These are phyloP conservation scores for Plasmodium inui DNA, from an alignment of 169 alveolate genomes.

Conservation along the genomic window DNA sequence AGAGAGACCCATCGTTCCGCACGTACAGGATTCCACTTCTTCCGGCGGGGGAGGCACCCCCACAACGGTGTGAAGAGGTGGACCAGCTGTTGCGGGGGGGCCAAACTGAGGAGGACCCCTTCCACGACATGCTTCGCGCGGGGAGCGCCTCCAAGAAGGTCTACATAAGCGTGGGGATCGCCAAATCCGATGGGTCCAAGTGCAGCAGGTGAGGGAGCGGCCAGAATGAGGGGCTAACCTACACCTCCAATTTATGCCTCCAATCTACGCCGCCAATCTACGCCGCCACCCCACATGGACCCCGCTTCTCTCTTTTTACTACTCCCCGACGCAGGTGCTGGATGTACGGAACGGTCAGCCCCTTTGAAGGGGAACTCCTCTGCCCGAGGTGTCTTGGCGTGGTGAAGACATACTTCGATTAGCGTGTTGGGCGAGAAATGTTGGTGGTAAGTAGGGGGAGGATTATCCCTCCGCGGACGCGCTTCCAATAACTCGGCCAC, in stretches of 20 bases:
- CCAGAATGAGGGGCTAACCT: neutral
- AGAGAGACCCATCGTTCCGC: conserved; percentile 22
- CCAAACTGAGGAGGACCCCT: neutral
- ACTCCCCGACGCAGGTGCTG: conserved; percentile 34
- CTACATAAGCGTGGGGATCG: conserved; percentile 37
- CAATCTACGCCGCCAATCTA: neutral
- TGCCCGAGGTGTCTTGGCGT: conserved; percentile 60
- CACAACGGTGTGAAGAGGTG: neutral
- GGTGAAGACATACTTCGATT: conserved; percentile 16
- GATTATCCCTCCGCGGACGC: neutral
- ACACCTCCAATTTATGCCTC: neutral
- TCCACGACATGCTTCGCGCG: conserved; percentile 16
- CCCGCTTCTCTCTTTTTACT: neutral
- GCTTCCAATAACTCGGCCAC: neutral
- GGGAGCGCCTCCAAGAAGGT: conserved; percentile 8
- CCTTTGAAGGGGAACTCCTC: conserved; percentile 43
- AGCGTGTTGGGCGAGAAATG: neutral
- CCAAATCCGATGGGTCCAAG: neutral
- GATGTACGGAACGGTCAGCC: conserved; percentile 63
- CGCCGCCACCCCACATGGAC: neutral
- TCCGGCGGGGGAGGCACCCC: neutral
- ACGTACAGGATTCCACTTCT: conserved; percentile 45
- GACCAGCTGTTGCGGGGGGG: conserved; percentile 15
- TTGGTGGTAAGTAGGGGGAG: too few species aligned
- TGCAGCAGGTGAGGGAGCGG: conserved; percentile 29